Percentiles rank a stretch among this genome's conserved stretches.
These are phyloP conservation scores for Penicillium sumatraense DNA, from an alignment of 2,329 filamentous ascomycete species.

Conservation along the genomic window DNA sequence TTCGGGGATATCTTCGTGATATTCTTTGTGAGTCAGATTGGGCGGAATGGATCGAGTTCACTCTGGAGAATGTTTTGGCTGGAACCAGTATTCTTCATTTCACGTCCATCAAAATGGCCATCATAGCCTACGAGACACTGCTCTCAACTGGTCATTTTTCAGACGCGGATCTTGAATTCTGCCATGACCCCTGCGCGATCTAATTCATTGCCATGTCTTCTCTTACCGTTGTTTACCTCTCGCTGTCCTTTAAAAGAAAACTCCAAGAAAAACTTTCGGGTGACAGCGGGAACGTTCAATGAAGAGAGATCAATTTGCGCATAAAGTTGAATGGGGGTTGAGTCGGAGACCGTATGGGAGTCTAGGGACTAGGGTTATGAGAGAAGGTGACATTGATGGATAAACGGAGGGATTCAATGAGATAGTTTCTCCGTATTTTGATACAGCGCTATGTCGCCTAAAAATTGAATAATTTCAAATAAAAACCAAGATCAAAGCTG, in stretches of 20 bases:
- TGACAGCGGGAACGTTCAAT: too few species aligned
- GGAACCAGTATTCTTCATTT: slow-evolving; percentile 10
- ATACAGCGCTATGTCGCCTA: too few species aligned
- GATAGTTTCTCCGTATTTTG: too few species aligned
- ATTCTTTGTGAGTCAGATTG: neutral
- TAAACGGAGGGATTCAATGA: too few species aligned
- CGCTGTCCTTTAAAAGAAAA: too few species aligned
- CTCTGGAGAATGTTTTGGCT: slow-evolving; percentile 7
- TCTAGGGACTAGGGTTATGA: too few species aligned
- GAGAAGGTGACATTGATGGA: too few species aligned
- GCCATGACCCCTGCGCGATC: neutral
- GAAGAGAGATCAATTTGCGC: too few species aligned
- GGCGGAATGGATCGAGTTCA: slow-evolving; percentile 5
- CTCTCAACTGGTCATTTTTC: neutral
- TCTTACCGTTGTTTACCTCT: neutral
- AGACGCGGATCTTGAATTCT: neutral
- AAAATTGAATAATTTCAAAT: neutral
- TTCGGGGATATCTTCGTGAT: neutral
- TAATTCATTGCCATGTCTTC: neutral
- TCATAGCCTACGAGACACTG: slow-evolving; percentile 2
- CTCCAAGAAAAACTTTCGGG: too few species aligned
- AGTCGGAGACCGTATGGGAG: too few species aligned
- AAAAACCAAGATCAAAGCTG: too few species aligned
- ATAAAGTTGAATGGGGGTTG: too few species aligned
- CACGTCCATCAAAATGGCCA: slow-evolving; percentile 14